A percentile compares a stretch with the other conserved stretches of the same genome.
phyloP scores from a whole-genome alignment of 2,329 filamentous ascomycete species.

The Aspergillus cejpii region DNA sequence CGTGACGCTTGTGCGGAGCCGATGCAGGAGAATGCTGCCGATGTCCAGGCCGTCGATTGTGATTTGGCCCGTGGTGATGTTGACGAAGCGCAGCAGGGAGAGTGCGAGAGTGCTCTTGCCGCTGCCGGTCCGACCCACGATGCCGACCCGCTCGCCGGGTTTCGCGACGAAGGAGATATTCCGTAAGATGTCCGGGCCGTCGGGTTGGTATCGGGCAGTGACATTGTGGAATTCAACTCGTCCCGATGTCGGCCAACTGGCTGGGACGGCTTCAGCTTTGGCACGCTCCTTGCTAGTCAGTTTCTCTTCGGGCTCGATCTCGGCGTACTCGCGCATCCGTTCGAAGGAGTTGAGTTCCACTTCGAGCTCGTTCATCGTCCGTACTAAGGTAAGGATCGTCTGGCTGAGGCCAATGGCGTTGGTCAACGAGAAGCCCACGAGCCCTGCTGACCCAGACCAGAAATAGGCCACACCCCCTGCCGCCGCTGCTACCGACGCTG shows the following conservation, averaged over 20 bases:
- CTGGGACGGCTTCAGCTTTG: conserved; percentile 9
- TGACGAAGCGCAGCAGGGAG: conserved; percentile 50
- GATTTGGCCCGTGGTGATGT: conserved; percentile 47
- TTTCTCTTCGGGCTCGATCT: conserved; percentile 22
- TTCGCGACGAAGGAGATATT: conserved; percentile 19
- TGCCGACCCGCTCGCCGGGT: conserved; percentile 24
- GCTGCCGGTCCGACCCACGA: conserved; percentile 32
- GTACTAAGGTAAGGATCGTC: conserved; percentile 48
- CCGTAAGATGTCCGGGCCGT: conserved; percentile 21
- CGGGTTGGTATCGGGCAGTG: conserved; percentile 18
- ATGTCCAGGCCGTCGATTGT: conserved; percentile 53
- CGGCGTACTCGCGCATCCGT: conserved; percentile 20
- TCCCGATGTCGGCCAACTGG: conserved; percentile 22
- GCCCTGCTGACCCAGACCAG: conserved; percentile 45
- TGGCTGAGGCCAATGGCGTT: conserved; percentile 52
- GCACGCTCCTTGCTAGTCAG: conserved; percentile 5
- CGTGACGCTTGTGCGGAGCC: conserved; percentile 50
- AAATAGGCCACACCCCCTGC: conserved; percentile 50
- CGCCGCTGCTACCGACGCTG: conserved; percentile 47
- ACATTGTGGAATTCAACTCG: conserved; percentile 22
- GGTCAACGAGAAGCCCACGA: conserved; percentile 52
- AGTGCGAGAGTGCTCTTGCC: conserved; percentile 42
- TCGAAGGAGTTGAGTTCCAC: conserved; percentile 47
- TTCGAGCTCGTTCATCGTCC: conserved; percentile 52
- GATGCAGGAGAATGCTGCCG: conserved; percentile 45